Conservation (phyloP, 2,329 filamentous ascomycete genomes). For the Chaetomiaceae sp. region DNA sequence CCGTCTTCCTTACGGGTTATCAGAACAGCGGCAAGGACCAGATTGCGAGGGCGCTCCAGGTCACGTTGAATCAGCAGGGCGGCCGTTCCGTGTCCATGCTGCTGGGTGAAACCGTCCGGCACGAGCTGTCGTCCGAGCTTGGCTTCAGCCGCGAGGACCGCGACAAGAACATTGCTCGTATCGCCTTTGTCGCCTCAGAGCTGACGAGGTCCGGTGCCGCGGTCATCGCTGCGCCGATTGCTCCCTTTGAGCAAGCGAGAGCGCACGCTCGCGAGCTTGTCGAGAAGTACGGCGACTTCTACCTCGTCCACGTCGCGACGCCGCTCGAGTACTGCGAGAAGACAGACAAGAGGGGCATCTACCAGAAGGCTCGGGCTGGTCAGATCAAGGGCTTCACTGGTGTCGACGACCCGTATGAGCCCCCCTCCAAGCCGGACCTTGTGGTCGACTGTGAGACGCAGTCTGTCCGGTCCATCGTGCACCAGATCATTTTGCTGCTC, state of each 20-base stretch:
- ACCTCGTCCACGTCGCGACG: constrained; percentile 91
- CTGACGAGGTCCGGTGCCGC: constrained; percentile 88
- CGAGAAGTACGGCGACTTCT: constrained; percentile 86
- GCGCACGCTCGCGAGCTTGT: constrained; percentile 76
- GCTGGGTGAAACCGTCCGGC: constrained; percentile 89
- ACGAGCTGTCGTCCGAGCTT: constrained; percentile 88
- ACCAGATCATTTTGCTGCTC: constrained; percentile 91
- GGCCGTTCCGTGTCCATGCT: constrained; percentile 91
- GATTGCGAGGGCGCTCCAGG: constrained; percentile 90
- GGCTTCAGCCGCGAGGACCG: constrained; percentile 93
- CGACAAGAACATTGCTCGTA: constrained; percentile 90
- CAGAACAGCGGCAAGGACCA: constrained; percentile 97
- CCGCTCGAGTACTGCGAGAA: constrained; percentile 89
- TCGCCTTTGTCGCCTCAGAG: constrained; percentile 93
- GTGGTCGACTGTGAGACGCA: constrained; percentile 82
- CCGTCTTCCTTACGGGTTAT: constrained; percentile 95
- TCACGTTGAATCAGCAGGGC: constrained; percentile 96
- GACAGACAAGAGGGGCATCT: constrained; percentile 91
- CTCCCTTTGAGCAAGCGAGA: constrained; percentile 79
- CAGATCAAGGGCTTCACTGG: constrained; percentile 98
- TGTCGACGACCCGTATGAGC: constrained; percentile 95
- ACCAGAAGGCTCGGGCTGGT: constrained; percentile 74
- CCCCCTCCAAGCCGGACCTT: constrained; percentile 74
- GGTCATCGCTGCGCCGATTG: constrained; percentile 94
- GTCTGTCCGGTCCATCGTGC: constrained; percentile 85